Evolutionary conservation across 2,329 filamentous ascomycete species (phyloP), one percentile per base, ranked within the genome.

Genomic region (Fusarium mexicanum): DNA sequence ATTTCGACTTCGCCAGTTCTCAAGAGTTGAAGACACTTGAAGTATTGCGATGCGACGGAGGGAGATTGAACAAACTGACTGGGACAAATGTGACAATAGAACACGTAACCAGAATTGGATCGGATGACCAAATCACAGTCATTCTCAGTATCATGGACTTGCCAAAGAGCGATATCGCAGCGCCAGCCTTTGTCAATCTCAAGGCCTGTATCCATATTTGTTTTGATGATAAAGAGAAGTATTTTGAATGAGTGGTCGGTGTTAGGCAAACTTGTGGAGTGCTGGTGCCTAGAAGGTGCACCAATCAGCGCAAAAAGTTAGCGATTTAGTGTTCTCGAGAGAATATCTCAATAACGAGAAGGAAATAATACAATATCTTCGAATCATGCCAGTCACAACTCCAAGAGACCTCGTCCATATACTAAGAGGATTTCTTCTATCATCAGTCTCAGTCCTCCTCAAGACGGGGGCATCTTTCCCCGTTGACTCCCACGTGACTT

Each of bases 151-250:
- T 61, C 26, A 7, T 61, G 44, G 0, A 51, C 44, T 51, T 51
- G 26, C 58, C 58, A 43, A 16, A 26, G 43, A 26, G 43, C 43
- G 24, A 46, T 46, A 26, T 46, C 43, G 11, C 0, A 46, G 8
- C 5, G 5, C 24, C 24, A 13, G 2, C 2, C 8, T 13, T 26
- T 46, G 7, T 46, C 20, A 24, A 26, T 26, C 6, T 18, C n/a
- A 4, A 24, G 1, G 4, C 1, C 1, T 24, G 43, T 18, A 12
- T 40, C 0, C 38, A 40, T 13, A 8, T 13, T 12, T 44, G 7
- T 11, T 13, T 26, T 18, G 17, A 26, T 26, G 6, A 13, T 24
- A 10, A 13, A 3, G 43, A 24, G 1, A 44, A 24, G 5, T 18
- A 22, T 5, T 44, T 17, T 18, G 1, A 11, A 1, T 12, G n/a